phyloP scores from a whole-genome alignment of 2,329 filamentous ascomycete genomes.

The Exophiala bonariae region DNA sequence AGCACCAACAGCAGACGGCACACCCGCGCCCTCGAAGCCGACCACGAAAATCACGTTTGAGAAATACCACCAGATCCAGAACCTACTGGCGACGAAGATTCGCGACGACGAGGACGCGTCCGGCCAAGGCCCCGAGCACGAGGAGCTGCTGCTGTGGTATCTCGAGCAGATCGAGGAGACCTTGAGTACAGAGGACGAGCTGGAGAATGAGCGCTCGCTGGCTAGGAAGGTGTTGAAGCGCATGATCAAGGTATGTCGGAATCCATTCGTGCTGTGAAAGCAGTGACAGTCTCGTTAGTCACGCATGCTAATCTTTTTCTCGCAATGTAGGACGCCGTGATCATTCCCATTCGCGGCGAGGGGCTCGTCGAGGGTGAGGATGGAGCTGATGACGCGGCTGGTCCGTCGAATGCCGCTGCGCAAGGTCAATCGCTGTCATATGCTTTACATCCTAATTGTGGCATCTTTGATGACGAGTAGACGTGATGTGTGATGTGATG shows the following conservation, averaged over 20 bases:
- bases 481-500: background rate
- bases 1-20: slow-evolving; percentile 39
- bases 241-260: slow-evolving; percentile 81
- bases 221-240: slow-evolving; percentile 86
- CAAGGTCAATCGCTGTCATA: slow-evolving; percentile 63
- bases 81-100: slow-evolving; percentile 77
- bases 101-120: slow-evolving; percentile 74
- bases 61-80: slow-evolving; percentile 89
- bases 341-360: slow-evolving; percentile 70
- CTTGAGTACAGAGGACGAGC: slow-evolving; percentile 75
- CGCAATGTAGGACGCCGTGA: slow-evolving; percentile 57
- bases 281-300: too few species aligned
- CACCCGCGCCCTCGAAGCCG: slow-evolving; percentile 41
- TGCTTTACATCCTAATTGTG: slow-evolving; percentile 91
- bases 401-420: background rate
- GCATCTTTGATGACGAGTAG: slow-evolving; percentile 58
- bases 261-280: slow-evolving; percentile 5
- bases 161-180: slow-evolving; percentile 87
- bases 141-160: slow-evolving; percentile 84
- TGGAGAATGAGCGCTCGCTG: slow-evolving; percentile 71
- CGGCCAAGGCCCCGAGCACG: slow-evolving; percentile 81
- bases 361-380: slow-evolving; percentile 76
- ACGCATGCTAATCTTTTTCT: background rate
- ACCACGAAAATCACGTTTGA: slow-evolving; percentile 89
- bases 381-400: slow-evolving; percentile 43